These are phyloP conservation scores for Coemansia guatemalensis DNA, from an alignment of 192 early-diverging fungal species.

Conservation along the genomic window DNA sequence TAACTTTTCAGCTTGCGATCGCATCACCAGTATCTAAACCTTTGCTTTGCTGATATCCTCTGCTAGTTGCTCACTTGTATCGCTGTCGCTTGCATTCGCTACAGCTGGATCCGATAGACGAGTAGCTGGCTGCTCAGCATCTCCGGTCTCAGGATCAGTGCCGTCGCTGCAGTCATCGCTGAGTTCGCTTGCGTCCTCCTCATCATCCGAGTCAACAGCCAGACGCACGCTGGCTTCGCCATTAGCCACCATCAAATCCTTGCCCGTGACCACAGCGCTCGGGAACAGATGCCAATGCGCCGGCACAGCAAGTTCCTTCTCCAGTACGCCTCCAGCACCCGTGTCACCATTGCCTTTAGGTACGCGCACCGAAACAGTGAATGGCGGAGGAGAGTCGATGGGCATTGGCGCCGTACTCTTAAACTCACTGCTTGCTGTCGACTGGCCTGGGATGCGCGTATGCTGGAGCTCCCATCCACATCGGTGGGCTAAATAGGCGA, in stretches of 20 bases:
- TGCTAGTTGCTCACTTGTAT: slow-evolving; percentile 16
- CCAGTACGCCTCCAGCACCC: neutral
- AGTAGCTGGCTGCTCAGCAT: neutral
- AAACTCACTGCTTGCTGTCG: slow-evolving; percentile 46
- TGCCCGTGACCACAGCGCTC: slow-evolving; percentile 35
- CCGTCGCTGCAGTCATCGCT: slow-evolving; percentile 4
- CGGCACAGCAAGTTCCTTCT: slow-evolving; percentile 29
- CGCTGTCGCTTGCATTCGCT: slow-evolving; percentile 4
- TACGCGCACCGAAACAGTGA: slow-evolving; percentile 16
- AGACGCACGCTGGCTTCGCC: slow-evolving; percentile 31
- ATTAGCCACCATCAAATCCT: slow-evolving; percentile 39
- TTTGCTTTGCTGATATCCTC: slow-evolving; percentile 13
- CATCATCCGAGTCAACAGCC: slow-evolving; percentile 35
- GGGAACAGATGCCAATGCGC: slow-evolving; percentile 50
- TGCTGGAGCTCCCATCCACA: slow-evolving; percentile 77
- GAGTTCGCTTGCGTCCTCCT: slow-evolving; percentile 18
- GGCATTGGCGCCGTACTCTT: neutral
- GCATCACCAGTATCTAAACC: slow-evolving; percentile 3
- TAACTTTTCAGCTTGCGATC: too few relatives aligned
- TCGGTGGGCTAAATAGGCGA: slow-evolving; percentile 69
- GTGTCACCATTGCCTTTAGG: neutral
- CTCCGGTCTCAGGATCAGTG: neutral
- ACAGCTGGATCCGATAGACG: too few relatives aligned
- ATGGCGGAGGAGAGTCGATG: slow-evolving; percentile 3
- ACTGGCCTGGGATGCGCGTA: slow-evolving; percentile 61